Evolutionary conservation across 768 basidiomycete species (phyloP).

Genomic region (Leccinum arenicola): DNA sequence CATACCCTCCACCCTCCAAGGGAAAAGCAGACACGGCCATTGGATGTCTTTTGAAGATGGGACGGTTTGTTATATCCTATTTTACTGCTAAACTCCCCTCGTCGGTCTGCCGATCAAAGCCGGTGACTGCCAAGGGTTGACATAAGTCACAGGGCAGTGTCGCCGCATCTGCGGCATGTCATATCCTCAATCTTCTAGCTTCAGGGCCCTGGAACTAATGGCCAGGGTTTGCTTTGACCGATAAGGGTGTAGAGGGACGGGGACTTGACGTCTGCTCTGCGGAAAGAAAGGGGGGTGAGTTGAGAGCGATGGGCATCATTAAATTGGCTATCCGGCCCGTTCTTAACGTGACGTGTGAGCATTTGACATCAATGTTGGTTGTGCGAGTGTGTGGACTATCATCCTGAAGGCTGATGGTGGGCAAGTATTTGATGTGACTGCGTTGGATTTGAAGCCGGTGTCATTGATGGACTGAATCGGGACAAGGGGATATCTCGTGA

Average conservation of each 20-base stretch:
- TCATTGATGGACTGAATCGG: not conserved
- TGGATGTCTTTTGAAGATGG: slow-evolving; percentile 41
- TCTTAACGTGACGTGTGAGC: not conserved
- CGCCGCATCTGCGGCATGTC: slow-evolving; percentile 51
- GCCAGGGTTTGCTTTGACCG: slow-evolving; percentile 49
- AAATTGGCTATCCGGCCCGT: not conserved
- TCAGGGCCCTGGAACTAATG: slow-evolving; percentile 29
- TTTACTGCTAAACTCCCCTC: slow-evolving; percentile 36
- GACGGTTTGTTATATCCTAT: slow-evolving; percentile 43
- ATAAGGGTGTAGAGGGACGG: slow-evolving; percentile 37
- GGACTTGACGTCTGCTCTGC: slow-evolving; percentile 32
- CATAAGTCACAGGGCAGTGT: slow-evolving; percentile 35
- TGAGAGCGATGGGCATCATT: not conserved
- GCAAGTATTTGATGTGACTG: not conserved
- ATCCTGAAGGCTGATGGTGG: too few relatives aligned
- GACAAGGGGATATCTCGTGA: not conserved
- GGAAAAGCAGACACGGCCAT: slow-evolving; percentile 29
- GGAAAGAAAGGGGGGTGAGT: slow-evolving; percentile 20
- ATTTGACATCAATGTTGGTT: not conserved
- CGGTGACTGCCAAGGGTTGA: slow-evolving; percentile 29
- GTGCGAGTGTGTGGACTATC: not conserved
- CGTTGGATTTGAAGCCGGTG: not conserved
- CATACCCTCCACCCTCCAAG: not conserved
- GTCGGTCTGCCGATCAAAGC: slow-evolving; percentile 49
- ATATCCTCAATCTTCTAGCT: slow-evolving; percentile 10